These are phyloP conservation scores for Castanea mollissima DNA, from an alignment of 306 rosid species.

Conservation along the genomic window DNA sequence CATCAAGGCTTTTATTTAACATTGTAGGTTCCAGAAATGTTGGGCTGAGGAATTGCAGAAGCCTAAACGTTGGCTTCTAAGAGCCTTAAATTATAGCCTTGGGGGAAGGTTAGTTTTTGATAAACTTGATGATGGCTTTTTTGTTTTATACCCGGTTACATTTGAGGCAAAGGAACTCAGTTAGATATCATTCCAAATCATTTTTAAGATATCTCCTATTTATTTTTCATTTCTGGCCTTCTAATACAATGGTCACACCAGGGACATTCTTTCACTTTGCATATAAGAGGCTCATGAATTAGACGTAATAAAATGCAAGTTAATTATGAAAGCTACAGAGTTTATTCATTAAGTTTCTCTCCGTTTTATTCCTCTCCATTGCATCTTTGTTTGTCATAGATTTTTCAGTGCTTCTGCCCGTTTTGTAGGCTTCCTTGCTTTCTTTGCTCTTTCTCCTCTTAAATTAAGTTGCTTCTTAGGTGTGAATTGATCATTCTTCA, in stretches of 20 bases:
- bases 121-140: slow-evolving; percentile 16
- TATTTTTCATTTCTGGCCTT: not conserved
- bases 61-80: slow-evolving; percentile 87
- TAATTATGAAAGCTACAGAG: not conserved
- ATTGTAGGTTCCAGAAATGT: slow-evolving; percentile 71
- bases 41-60: slow-evolving; percentile 78
- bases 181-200: not conserved
- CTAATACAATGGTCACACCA: not conserved
- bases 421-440: too few species aligned
- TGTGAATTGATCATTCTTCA: too few species aligned
- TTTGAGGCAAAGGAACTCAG: not conserved
- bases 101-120: slow-evolving; percentile 70
- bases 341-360: too few species aligned
- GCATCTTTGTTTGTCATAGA: not conserved
- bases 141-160: not conserved
- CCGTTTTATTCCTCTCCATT: not conserved
- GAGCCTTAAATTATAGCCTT: slow-evolving; percentile 79
- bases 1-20: slow-evolving; percentile 18
- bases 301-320: not conserved
- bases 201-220: not conserved
- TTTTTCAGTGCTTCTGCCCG: too few species aligned
- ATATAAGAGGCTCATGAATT: not conserved
- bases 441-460: too few species aligned
- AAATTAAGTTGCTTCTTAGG: too few species aligned
- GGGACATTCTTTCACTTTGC: not conserved